phyloP scores from a whole-genome alignment of 176 grass and related monocot genomes.

The Saccharum spontaneum region DNA sequence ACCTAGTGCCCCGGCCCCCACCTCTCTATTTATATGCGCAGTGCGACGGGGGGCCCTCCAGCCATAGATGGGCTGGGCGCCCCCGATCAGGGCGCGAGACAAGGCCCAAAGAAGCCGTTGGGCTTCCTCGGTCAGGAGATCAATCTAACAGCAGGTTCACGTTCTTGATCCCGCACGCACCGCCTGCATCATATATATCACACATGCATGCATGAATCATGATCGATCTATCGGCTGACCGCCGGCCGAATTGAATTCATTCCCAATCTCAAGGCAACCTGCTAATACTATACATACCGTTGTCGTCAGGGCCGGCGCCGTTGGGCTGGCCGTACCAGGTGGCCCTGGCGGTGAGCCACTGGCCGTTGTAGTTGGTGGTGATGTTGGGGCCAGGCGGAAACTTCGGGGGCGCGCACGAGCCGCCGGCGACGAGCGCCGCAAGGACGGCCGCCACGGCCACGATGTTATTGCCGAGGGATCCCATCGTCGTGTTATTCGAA shows the following conservation, averaged over 20 bases:
- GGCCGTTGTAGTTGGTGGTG: constrained; percentile 16
- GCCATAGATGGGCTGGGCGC: too few relatives aligned
- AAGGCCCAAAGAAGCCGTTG: too few relatives aligned
- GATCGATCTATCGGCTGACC: background rate
- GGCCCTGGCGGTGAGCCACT: constrained; percentile 46
- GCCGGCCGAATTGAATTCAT: too few relatives aligned
- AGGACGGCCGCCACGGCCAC: background rate
- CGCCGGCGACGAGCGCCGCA: background rate
- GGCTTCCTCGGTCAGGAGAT: too few relatives aligned
- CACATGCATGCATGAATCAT: too few relatives aligned
- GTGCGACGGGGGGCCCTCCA: too few relatives aligned
- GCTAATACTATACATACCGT: background rate
- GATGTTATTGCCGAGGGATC: background rate
- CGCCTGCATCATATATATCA: background rate
- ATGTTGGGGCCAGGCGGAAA: background rate
- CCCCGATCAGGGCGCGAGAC: too few relatives aligned
- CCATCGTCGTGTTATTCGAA: background rate
- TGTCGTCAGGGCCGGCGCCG: constrained; percentile 66
- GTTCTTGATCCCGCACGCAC: constrained; percentile 35
- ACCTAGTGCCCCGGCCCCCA: too few relatives aligned
- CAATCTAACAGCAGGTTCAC: too few relatives aligned
- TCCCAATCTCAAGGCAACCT: too few relatives aligned
- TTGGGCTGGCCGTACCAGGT: constrained; percentile 78
- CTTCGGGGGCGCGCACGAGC: background rate
- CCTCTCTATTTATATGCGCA: too few relatives aligned